Base-by-base conservation (phyloP, 106 monocot genomes). In the Allium fistulosum region DNA sequence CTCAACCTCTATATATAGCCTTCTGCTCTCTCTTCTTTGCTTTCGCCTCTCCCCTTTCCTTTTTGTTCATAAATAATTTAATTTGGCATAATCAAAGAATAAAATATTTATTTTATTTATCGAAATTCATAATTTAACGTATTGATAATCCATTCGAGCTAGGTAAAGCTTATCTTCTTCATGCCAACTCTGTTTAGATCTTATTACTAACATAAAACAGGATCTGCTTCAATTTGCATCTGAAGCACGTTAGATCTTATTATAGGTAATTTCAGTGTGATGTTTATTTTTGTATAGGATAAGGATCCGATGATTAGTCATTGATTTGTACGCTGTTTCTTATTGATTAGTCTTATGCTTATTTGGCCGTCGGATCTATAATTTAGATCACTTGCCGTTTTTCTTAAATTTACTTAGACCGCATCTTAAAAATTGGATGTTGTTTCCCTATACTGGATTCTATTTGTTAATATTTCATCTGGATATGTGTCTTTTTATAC, bases 401-500 rank as follows among this genome's bases (percentile, higher is more conserved):
- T 69, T 69, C 7, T 69, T 50, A 52, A 52, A 50, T 51, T 53
- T 28, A 9, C 7, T 8, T 56, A 69, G 15, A 69, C 57, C 1
- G 7, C 56, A 69, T 69, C 57, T 69, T 69, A n/a, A n/a, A 28
- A 69, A 56, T 12, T 69, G 68, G 68, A 57, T 69, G n/a, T 15
- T 46, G 68, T 14, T 57, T 28, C 7, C 9, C 57, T 69, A 45
- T 9, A 46, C 46, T 69, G 56, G 57, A 56, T 57, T 69, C n/a
- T n/a, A 9, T n/a, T 67, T 8, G 53, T 69, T 56, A 12, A 55
- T 6, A 26, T 56, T 69, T 69, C 56, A 37, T 56, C 57, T 57
- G 53, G 68, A 57, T 69, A 57, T 7, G n/a, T 16, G 28, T n/a
- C 4, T 51, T 37, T 37, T 37, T 37, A 5, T 7, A 50, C 12